These are phyloP conservation scores for Phytophthora hybrid DNA, from an alignment of 352 stramenopile genomes.

Conservation along the genomic window DNA sequence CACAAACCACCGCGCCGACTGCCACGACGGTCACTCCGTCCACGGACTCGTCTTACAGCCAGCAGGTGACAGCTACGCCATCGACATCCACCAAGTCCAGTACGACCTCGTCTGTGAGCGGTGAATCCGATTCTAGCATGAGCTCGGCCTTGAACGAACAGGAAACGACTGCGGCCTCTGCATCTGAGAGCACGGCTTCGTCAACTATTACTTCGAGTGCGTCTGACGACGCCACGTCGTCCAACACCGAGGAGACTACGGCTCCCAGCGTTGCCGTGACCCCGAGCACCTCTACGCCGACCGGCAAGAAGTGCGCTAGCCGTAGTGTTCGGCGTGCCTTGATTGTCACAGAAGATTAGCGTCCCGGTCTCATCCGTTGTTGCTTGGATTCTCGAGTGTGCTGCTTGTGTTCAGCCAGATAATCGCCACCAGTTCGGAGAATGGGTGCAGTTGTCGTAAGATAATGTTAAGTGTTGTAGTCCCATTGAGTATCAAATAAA, in stretches of 20 bases:
- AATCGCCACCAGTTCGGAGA: not conserved
- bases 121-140: conserved; percentile 4
- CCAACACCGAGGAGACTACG: conserved; percentile 4
- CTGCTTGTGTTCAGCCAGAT: not conserved
- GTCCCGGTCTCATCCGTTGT: not conserved
- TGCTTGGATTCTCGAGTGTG: not conserved
- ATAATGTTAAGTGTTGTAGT: not conserved
- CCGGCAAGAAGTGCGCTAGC: conserved; percentile 13
- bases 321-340: conserved; percentile 24
- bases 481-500: too few relatives aligned
- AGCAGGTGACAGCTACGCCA: conserved; percentile 7
- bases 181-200: not conserved
- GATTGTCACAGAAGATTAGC: not conserved
- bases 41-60: conserved; percentile 12
- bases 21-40: conserved; percentile 5
- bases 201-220: conserved; percentile 1
- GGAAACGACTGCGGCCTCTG: conserved; percentile 9
- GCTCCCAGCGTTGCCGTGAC: conserved; percentile 1
- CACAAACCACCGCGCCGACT: not conserved
- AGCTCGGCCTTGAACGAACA: conserved; percentile 12
- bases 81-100: conserved; percentile 1
- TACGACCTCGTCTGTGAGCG: conserved; percentile 15
- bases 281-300: conserved; percentile 9
- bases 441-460: not conserved
- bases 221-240: not conserved